Base-by-base conservation (phyloP, 2,329 filamentous ascomycete genomes). In the Aspergillus sp. region DNA sequence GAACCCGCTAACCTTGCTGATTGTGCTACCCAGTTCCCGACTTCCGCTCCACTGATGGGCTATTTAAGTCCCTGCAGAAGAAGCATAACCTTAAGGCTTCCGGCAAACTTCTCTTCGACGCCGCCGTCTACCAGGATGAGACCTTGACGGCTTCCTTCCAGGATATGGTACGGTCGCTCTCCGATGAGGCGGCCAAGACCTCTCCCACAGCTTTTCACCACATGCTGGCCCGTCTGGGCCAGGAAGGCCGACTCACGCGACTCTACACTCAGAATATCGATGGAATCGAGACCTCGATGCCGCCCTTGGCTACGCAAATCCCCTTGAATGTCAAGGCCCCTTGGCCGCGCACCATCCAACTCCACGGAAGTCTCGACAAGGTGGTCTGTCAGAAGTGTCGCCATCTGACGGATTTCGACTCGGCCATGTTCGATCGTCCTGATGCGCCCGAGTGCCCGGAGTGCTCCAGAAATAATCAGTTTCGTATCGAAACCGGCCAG, bases 251-350 rank as follows among this genome's bases (percentile, higher is more conserved):
- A 17, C 76, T 99, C 20, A 78, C 96, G 67, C 89, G 94, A 41
- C 81, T 99, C 6, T 99, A 99, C 71, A 93, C 90, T 2, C 94
- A 99, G 68, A 99, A 99, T 62, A 93, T 99, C 32, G 94, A 99
- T 73, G 90, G 92, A 53, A 88, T 99, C 59, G 94, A 99, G 64
- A 94, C 90, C 0, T 83, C 85, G 7, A 81, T 99, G 71, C 77
- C 84, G 44, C 92, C 93, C 2, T 77, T 99, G 8, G 80, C 82
- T 22, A 97, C 94, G 0, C 81, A 82, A 47, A 85, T 96, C 1
- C 94, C 94, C 1, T 79, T 99, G 11, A 87, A 86, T 55, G 79
- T 83, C 59, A 95, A 94, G 68, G 91, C 86, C 0, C 92, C 92
- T 14, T 99, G 94, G 94, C 94, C 94, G 2, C 85, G 85, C 59